Evolutionary conservation across 164 flowering plant genomes (phyloP), one percentile per base, ranked within the genome.

Genomic region (Warburgia ugandensis): DNA sequence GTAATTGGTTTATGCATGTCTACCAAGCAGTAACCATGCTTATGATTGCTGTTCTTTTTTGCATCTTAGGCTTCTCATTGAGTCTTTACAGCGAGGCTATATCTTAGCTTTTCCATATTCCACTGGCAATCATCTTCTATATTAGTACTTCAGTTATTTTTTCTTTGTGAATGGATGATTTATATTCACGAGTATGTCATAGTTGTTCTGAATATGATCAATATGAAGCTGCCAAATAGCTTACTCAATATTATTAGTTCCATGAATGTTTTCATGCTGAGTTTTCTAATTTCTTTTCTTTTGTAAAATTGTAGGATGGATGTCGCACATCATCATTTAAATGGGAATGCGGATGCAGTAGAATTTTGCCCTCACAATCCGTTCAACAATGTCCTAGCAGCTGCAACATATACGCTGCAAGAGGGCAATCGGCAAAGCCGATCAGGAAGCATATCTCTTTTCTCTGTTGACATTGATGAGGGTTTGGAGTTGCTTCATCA

Each of bases 321-420:
- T 42, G 66, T 80, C 23, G 84, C 77, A 1, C 81, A 86, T 39
- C 75, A 71, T 66, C 53, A 59, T 55, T 67, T 94, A 21, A 92
- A 84, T 16, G 97, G 96, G 12, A 89, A 89, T 55, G 82, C 86
- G 1, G 97, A 94, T 53, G 94, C 80, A 0, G 99, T 86, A 17
- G 99, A 88, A 66, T 92, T 92, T 55, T 92, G 99, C 57, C 84
- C 92, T 1, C 80, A 84, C 56, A 75, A 76, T 3, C 43, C 68
- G 0, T 80, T 58, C 63, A 65, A 66, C 25, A 69, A 74, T 42
- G 70, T 88, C 39, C 71, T 92, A 17, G 97, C 92, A 29, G 92
- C 86, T 33, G 74, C 90, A 0, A 89, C 97, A 2, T 94, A 94
- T 65, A 84, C 84, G 1, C 69, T 94, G 37, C 80, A 86, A 51